Conservation (phyloP, 768 basidiomycete species). For the Kwoniella shandongensis region DNA sequence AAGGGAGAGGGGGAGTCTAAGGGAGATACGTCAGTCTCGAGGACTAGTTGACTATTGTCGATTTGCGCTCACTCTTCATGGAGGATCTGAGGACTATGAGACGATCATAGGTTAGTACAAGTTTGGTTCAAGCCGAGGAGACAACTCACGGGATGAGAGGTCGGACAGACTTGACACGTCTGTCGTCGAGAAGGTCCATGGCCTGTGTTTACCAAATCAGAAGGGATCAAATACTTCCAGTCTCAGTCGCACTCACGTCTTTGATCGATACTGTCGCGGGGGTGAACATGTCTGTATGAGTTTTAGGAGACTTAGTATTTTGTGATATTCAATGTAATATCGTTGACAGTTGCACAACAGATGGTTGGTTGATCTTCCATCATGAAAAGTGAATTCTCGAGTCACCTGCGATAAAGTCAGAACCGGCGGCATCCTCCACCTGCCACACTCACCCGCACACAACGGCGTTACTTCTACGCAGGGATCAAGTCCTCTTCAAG, state of each 20-base stretch:
- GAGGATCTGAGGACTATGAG: constrained; percentile 71
- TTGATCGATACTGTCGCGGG: constrained; percentile 3
- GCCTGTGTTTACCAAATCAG: constrained; percentile 29
- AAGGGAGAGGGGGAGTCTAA: constrained; percentile 59
- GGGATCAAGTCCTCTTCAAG: background rate
- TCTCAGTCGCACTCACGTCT: constrained; percentile 10
- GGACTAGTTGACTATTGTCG: too few relatives aligned
- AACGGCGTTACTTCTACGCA: constrained; percentile 7
- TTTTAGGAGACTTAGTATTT: background rate
- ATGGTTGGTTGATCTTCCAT: constrained; percentile 4
- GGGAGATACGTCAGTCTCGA: constrained; percentile 52
- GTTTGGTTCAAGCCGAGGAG: background rate
- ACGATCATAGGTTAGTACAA: background rate
- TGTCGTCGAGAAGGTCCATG: constrained; percentile 72
- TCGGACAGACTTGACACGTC: constrained; percentile 78
- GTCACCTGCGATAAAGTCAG: background rate
- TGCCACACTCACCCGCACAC: constrained; percentile 8
- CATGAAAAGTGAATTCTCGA: background rate
- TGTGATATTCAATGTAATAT: background rate
- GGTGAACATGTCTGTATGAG: constrained; percentile 1
- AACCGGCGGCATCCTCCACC: background rate
- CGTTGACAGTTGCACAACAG: background rate
- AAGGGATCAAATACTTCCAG: background rate
- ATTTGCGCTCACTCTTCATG: constrained; percentile 68
- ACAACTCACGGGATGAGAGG: constrained; percentile 70